Conservation (phyloP, 768 basidiomycete species). For the Pisolithus marmoratus region DNA sequence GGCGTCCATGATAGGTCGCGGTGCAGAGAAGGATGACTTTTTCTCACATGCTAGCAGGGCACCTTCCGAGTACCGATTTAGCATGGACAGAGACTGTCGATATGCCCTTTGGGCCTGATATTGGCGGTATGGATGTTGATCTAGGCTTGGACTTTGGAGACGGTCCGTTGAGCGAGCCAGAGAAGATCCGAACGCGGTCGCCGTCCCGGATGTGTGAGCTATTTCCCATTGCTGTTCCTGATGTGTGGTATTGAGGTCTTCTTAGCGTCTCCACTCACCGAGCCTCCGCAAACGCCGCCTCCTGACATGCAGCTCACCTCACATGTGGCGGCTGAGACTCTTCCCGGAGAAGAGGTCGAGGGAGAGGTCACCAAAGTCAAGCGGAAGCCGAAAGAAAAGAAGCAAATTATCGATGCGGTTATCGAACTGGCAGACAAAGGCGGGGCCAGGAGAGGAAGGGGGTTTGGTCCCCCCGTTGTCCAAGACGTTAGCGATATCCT, state of each 20-base stretch:
- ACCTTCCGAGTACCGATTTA: constrained; percentile 62
- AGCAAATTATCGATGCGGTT: constrained; percentile 85
- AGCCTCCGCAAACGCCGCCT: constrained; percentile 73
- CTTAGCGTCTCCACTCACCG: constrained; percentile 70
- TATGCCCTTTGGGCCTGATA: constrained; percentile 44
- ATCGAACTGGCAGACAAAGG: constrained; percentile 74
- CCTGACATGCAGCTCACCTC: constrained; percentile 49
- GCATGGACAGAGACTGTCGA: constrained; percentile 46
- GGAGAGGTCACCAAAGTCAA: constrained; percentile 32
- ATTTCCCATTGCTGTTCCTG: background rate
- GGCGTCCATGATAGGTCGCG: constrained; percentile 50
- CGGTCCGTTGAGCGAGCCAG: constrained; percentile 39
- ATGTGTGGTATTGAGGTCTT: constrained; percentile 6
- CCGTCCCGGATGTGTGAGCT: constrained; percentile 66
- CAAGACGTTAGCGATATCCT: constrained; percentile 65
- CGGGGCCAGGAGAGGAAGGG: constrained; percentile 48
- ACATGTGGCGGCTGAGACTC: constrained; percentile 37
- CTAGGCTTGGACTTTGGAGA: constrained; percentile 69
- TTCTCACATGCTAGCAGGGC: constrained; percentile 63
- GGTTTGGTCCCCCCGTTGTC: constrained; percentile 50
- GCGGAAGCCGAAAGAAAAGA: constrained; percentile 66
- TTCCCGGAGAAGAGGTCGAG: constrained; percentile 34
- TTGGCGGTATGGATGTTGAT: constrained; percentile 55
- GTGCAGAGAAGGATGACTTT: constrained; percentile 52
- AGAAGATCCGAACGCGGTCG: constrained; percentile 51